phyloP scores from a whole-genome alignment of 2,329 filamentous ascomycete species.

The Scopulariopsis brevicaulis region DNA sequence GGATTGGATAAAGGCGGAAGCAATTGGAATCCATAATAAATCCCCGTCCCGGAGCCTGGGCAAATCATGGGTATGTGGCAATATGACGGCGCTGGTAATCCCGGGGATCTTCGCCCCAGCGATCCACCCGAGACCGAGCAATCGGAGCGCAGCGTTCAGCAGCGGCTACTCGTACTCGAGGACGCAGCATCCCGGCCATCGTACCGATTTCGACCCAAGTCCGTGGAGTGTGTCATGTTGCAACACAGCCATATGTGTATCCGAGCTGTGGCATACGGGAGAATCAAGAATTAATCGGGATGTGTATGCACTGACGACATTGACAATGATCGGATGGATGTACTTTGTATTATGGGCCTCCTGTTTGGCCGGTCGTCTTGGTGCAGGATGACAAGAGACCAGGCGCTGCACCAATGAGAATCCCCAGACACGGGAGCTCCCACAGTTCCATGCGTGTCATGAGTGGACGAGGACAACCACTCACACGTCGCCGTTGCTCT shows the following conservation, averaged over 20 bases:
- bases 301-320: too few relatives aligned
- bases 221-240: too few relatives aligned
- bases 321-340: background rate
- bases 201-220: background rate
- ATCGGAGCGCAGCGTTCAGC: background rate
- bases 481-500: background rate
- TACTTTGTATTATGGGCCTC: background rate
- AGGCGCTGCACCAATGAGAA: background rate
- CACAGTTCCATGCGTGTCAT: background rate
- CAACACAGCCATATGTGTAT: too few relatives aligned
- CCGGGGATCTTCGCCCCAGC: background rate
- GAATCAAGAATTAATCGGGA: too few relatives aligned
- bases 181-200: background rate
- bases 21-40: background rate
- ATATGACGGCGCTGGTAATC: background rate
- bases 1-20: conserved; percentile 1
- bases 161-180: background rate
- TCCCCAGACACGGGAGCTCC: background rate
- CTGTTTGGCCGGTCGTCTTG: background rate
- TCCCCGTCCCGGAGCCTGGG: background rate
- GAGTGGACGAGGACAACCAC: background rate
- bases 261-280: too few relatives aligned
- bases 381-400: background rate
- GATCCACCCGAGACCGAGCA: background rate
- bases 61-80: background rate